Base-by-base conservation (phyloP, 2,329 filamentous ascomycete genomes). In the Immersiporthe knoxdaviesiana region DNA sequence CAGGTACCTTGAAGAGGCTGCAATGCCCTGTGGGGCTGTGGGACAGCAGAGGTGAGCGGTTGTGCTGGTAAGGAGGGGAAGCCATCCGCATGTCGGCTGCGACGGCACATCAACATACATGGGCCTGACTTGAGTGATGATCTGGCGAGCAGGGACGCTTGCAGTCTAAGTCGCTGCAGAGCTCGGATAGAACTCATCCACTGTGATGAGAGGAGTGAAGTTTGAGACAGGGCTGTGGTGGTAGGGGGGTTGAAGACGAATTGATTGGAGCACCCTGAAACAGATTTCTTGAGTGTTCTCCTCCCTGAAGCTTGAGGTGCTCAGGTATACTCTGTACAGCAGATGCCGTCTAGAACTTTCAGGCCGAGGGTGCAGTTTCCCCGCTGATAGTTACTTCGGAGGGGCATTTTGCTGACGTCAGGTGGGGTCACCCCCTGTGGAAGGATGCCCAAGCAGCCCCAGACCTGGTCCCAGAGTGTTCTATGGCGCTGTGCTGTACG, bases 151-250 rank as follows among this genome's bases (percentile, higher is more conserved):
- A 74, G 71, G 50, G 72, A 74, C 35, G 74, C 70, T 69, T 74
- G 76, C 47, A 75, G 72, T 73, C 71, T 72, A 27, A 77, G 71
- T 72, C 76, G 74, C 68, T 74, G 74, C 12, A 77, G 65, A 8
- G 74, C 73, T 58, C 75, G 76, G 32, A 77, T 61, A 67, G 72
- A 72, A 73, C 73, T 76, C 78, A 80, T 80, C 56, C 59, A 69
- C 41, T 37, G 16, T 52, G 44, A 4, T 35, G 39, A 27, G 27
- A 59, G 30, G 24, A 44, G 1, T 37, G 41, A 24, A 32, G 59
- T 5, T 5, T 41, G 6, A 30, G 30, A 11, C 16, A 32, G 39
- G 37, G 16, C n/a, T 3, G 30, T 30, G 10, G 35, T 39, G 16
- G n/a, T n/a, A n/a, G n/a, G 35, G 30, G 14, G 16, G 16, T 10